Conservation (phyloP, 2,329 filamentous ascomycete species). For the Trichoderma semiorbis region DNA sequence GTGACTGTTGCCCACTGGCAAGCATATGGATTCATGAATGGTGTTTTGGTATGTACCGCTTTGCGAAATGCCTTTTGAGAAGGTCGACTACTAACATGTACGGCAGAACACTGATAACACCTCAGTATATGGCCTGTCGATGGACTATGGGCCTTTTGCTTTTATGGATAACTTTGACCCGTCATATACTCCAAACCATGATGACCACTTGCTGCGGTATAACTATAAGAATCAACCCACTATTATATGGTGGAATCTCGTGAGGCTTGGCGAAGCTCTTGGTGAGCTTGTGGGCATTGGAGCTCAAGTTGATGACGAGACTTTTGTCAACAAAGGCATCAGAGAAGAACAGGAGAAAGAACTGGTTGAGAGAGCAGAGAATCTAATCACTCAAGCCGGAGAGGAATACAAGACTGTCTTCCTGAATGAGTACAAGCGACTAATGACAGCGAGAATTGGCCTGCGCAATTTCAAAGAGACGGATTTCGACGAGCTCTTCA, state of each 20-base stretch:
- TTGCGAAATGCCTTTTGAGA: not conserved
- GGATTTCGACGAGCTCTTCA: slow-evolving; percentile 80
- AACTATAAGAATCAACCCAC: slow-evolving; percentile 91
- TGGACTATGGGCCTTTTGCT: slow-evolving; percentile 95
- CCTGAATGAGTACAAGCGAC: slow-evolving; percentile 78
- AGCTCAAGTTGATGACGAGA: slow-evolving; percentile 63
- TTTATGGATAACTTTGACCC: slow-evolving; percentile 98
- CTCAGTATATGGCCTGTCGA: slow-evolving; percentile 79
- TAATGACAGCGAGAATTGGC: slow-evolving; percentile 79
- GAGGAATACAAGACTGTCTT: slow-evolving; percentile 90
- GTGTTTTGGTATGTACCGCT: slow-evolving; percentile 59
- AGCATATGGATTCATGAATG: slow-evolving; percentile 98
- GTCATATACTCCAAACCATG: slow-evolving; percentile 92
- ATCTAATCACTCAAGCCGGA: slow-evolving; percentile 72
- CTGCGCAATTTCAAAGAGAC: slow-evolving; percentile 64
- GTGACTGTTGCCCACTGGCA: slow-evolving; percentile 90
- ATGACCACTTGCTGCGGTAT: slow-evolving; percentile 84
- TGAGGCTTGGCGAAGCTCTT: slow-evolving; percentile 82
- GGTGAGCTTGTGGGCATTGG: slow-evolving; percentile 86
- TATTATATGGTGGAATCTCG: slow-evolving; percentile 98
- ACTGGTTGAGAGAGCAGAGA: slow-evolving; percentile 78
- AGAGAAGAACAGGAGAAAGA: slow-evolving; percentile 57
- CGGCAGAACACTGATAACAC: slow-evolving; percentile 88
- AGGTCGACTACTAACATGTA: slow-evolving; percentile 21
- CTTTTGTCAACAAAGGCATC: slow-evolving; percentile 72